Evolutionary conservation across 2,329 filamentous ascomycete genomes (phyloP), one percentile per base, ranked within the genome.

Genomic region (Daldinia sp.): DNA sequence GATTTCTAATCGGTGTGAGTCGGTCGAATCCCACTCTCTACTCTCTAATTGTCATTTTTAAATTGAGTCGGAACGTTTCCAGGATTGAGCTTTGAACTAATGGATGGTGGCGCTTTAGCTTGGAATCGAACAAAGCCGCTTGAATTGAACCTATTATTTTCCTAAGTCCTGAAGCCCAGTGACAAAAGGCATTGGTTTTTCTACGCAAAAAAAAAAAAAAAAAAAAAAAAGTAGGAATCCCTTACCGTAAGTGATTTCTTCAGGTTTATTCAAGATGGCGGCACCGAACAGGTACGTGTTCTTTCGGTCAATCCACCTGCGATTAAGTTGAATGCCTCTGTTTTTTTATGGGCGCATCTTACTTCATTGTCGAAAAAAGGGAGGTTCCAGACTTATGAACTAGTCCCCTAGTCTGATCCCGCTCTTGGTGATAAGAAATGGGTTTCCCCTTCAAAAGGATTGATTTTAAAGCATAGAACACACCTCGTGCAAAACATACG

Each of bases 221-320:
- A n/a, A n/a, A n/a, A n/a, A n/a, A n/a, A n/a, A n/a, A n/a, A 23
- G 54, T 52, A 30, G 50, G 13, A 57, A 34, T 39, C 48, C 45
- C 9, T 17, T 45, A 50, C 58, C 43, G 43, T 56, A 61, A 49
- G 11, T 41, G 43, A 52, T 61, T 58, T 49, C 27, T 50, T 47
- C 43, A 45, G 55, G 29, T 51, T 66, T 61, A 17, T 37, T 52
- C 32, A 69, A 19, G 9, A 74, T 74, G 72, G 68, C 72, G 41
- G 68, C 68, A 55, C 69, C 72, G 23, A 73, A 74, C 58, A 63
- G 70, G 72, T 74, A 73, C 51, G 72, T 72, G 30, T 54, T n/a
- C 17, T 47, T 30, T 19, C 41, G 43, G 27, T 61, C 29, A 37
- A 54, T 60, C 57, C 35, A 21, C 21, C 45, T 45, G n/a, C 50